Evolutionary conservation across 2,329 filamentous ascomycete species (phyloP), one percentile per base, ranked within the genome.

Genomic region (Coniochaeta sp.): DNA sequence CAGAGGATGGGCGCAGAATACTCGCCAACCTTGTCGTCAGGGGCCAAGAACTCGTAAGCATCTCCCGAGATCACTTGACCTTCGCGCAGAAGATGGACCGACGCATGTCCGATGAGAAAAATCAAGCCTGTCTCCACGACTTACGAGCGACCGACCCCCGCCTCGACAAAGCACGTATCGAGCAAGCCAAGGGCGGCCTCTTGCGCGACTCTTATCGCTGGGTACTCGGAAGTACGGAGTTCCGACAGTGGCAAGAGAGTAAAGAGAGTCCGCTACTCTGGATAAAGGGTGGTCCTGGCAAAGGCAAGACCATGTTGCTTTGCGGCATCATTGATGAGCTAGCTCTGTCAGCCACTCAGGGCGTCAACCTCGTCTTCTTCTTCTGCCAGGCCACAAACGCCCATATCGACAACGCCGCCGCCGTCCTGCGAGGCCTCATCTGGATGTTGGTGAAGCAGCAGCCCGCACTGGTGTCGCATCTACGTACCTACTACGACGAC

Each of bases 261-360:
- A 5, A 36, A 0, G 24, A 64, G 0, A 64, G 22, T 34, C 59
- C 47, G 0, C 58, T 76, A 14, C 69, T 78, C 1, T 77, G 73
- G 76, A 68, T 77, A 24, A 72, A 64, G 19, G 74, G 73, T 0
- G 70, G 71, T 50, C 69, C 74, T 0, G 74, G 75, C 1, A 77
- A 74, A 33, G 75, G 75, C 3, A 78, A 77, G 62, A 78, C 74
- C 0, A 77, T 77, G 73, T 63, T 77, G 0, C 40, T 77, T 0
- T 72, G 69, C 14, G 71, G 72, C 2, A 71, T 76, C 43, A 69
- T 76, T 33, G 59, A 74, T 59, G 65, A 74, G 34, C 61, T 74
- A n/a, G 14, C 7, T 14, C 6, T 6, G 6, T 33, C 31, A 33
- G 11, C n/a, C n/a, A n/a, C n/a, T 6, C 11, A 6, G 11, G 8